Base-by-base conservation (phyloP, 192 early-diverging fungal species). In the Mortierella claussenii region DNA sequence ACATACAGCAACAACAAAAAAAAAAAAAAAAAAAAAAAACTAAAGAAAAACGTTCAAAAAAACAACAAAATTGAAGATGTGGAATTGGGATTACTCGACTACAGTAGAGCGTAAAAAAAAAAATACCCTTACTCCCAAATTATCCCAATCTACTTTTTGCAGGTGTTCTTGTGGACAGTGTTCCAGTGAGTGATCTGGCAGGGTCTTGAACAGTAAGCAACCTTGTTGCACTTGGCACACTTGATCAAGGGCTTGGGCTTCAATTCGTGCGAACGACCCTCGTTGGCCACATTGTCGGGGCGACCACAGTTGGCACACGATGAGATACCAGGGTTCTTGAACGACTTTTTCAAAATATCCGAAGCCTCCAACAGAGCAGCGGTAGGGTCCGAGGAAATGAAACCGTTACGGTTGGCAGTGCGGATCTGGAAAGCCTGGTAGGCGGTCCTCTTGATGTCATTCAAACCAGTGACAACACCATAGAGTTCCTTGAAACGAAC, bases 181-280 rank as follows among this genome's bases (percentile, higher is more conserved):
- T 82, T 82, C 68, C 81, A 88, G 69, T 88, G 81, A n/a, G 61
- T 49, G 45, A 82, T 85, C 55, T 88, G 87, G 60, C 87, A 88
- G 24, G 86, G 85, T 69, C 82, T 71, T 32, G 82, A 83, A 59
- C 87, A 88, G 69, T 88, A 88, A 56, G 82, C 85, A 23, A 82
- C 82, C 54, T 78, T 76, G 52, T 48, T 79, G 69, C 87, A 88
- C 30, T 78, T 83, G 57, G 78, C 76, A 62, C 87, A 88, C 60
- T 74, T 68, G 52, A 88, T 53, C 43, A 88, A 65, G 26, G 85
- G 64, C 55, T 82, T 75, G 24, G 70, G 70, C 58, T 52, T 78
- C 47, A 52, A 57, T 68, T 59, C 82, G 61, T 21, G 66, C 26
- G 42, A 71, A 52, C 33, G 65, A 20, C 42, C 69, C 52, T 76